Evolutionary conservation across 192 early-diverging fungal genomes (phyloP), one percentile per base, ranked within the genome.

Genomic region (Podila clonocystis): DNA sequence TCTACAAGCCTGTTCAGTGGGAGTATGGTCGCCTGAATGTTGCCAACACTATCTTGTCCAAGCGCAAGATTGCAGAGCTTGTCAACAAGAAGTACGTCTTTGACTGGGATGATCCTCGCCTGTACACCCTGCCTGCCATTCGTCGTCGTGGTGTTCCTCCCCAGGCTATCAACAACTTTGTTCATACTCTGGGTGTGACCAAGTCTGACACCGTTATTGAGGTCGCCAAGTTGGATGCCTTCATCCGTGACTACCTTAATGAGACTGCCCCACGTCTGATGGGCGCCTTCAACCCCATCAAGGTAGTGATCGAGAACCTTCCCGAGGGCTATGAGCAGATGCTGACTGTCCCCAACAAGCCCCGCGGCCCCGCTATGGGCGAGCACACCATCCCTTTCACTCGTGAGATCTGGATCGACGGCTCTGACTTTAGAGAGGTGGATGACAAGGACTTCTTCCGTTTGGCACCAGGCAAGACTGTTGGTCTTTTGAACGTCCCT

Each of bases 1-100:
- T 99, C 3, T 99, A 99, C 89, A 99, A 99, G 87, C 98, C 98
- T 28, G 97, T 99, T 29, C 98, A 99, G 88, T 99, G 97, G 96
- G 98, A 99, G 86, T 99, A 95, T 72, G 96, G 97, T 49, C 91
- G 98, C 52, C 85, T 99, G 50, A 96, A 92, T 72, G 89, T 99
- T 64, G 94, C 96, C 58, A 92, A 96, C 87, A 97, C 96, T 2
- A 85, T 99, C 72, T 91, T 97, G 84, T 99, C 97, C 57, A 99
- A 99, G 90, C 93, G 98, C 67, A 99, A 98, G 91, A 91, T 99
- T 62, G 91, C 91, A 58, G 91, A 94, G 91, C 87, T 99, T 65
- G 94, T 96, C 73, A 91, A 91, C 61, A 92, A 93, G 58, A 85
- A 86, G 13, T 68, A 90, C 70, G 95, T 99, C 4, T 82, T 66